Conservation (phyloP, 768 basidiomycete species). For the Rickenella mellea region DNA sequence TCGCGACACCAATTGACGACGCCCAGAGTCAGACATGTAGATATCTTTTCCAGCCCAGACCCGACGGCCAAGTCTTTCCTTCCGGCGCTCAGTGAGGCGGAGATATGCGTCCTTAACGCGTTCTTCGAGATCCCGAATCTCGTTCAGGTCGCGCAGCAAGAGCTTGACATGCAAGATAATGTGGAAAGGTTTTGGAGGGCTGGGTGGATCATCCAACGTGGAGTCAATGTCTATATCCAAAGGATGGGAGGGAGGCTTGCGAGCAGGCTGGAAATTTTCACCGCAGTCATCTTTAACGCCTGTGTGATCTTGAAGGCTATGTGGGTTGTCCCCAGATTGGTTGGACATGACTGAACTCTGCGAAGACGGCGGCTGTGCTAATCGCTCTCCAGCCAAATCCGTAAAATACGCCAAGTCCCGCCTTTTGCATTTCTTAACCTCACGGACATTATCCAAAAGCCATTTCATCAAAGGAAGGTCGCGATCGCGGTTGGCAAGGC, state of each 20-base stretch:
- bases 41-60: slow-evolving; percentile 55
- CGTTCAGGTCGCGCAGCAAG: slow-evolving; percentile 42
- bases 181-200: slow-evolving; percentile 34
- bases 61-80: slow-evolving; percentile 71
- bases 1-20: slow-evolving; percentile 28
- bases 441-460: slow-evolving; percentile 37
- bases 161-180: slow-evolving; percentile 46
- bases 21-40: slow-evolving; percentile 29
- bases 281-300: not conserved
- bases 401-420: slow-evolving; percentile 34
- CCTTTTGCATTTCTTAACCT: slow-evolving; percentile 39
- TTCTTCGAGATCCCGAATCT: slow-evolving; percentile 35
- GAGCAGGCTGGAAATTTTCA: too few relatives aligned
- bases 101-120: slow-evolving; percentile 33
- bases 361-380: not conserved
- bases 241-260: not conserved
- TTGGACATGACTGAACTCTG: too few relatives aligned
- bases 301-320: not conserved
- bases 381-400: slow-evolving; percentile 17
- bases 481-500: slow-evolving; percentile 49
- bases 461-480: slow-evolving; percentile 53
- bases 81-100: slow-evolving; percentile 51
- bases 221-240: slow-evolving; percentile 27
- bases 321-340: not conserved
- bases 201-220: slow-evolving; percentile 10